Evolutionary conservation across 1,284 basidiomycete species (phyloP), one percentile per base, ranked within the genome.

Genomic region (Melampsora larici-populina): DNA sequence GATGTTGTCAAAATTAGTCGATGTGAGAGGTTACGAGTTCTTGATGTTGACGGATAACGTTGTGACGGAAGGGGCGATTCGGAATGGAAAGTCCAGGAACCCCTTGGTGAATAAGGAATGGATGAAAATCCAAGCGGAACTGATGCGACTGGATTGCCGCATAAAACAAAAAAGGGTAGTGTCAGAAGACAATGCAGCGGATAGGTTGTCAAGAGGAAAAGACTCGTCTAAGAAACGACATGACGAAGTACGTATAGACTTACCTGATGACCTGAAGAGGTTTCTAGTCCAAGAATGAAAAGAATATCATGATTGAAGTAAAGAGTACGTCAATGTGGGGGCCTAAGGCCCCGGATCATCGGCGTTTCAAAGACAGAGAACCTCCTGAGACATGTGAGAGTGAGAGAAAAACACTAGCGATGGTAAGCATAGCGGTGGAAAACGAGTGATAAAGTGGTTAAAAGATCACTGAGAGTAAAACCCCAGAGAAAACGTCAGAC

Each of bases 1-100:
- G 2, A 70, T 70, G 69, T n/a, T 70, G 8, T 15, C 8, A 33
- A 3, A 11, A 2, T 3, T 58, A 18, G 43, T 18, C 5, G 4
- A 36, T 8, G 15, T 4, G 18, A 11, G 3, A 33, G 69, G 69
- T 5, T 5, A 2, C 7, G n/a, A 3, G 7, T 1, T 58, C 4
- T 15, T 60, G 1, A 49, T 70, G 5, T 70, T 26, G 40, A 70
- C 69, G 7, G 48, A 70, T 29, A 70, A 70, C 36, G 36, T 49
- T 31, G 55, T 46, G 5, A 70, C 67, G 15, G 43, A 70, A 51
- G 2, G 40, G 7, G 40, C 51, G 7, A 51, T 70, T 33, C 13
- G 36, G 49, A 70, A 60, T 5, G 7, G 51, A 33, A 70, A 70
- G 55, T 70, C 69, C 26, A 33, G 51, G 49, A 33, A 51, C 31